Conservation (phyloP, 2,329 filamentous ascomycete species). For the Niveomyces coronatus region DNA sequence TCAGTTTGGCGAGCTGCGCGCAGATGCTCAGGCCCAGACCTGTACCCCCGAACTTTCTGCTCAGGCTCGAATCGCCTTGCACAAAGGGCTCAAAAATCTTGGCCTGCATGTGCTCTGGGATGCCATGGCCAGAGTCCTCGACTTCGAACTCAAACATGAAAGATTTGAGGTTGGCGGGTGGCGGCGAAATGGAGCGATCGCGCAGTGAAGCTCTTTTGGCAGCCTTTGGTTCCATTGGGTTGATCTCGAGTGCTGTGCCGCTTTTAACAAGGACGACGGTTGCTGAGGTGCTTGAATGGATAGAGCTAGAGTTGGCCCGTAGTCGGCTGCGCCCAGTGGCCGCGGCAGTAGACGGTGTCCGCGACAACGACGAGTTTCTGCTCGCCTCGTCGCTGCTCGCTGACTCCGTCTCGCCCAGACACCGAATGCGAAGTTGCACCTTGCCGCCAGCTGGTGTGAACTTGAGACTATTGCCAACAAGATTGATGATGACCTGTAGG, state of each 20-base stretch:
- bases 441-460: slow-evolving; percentile 72
- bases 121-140: slow-evolving; percentile 78
- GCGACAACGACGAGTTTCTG: slow-evolving; percentile 3
- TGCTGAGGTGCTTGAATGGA: slow-evolving; percentile 2
- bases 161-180: slow-evolving; percentile 39
- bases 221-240: slow-evolving; percentile 7
- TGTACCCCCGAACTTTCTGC: slow-evolving; percentile 83
- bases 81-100: slow-evolving; percentile 92
- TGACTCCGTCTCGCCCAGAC: slow-evolving; percentile 46
- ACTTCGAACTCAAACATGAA: slow-evolving; percentile 81
- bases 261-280: neutral
- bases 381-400: neutral
- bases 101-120: slow-evolving; percentile 64
- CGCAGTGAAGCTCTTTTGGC: neutral
- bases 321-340: neutral
- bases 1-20: slow-evolving; percentile 73
- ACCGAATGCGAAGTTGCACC: slow-evolving; percentile 68
- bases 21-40: slow-evolving; percentile 84
- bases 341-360: neutral
- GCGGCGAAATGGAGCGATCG: slow-evolving; percentile 4
- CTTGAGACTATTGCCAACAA: slow-evolving; percentile 86
- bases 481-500: slow-evolving; percentile 80
- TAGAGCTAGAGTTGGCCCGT: slow-evolving; percentile 4
- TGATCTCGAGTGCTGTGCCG: slow-evolving; percentile 8
- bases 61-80: slow-evolving; percentile 84